Base-by-base conservation (phyloP, 306 rosid genomes). In the Quercus cerris region DNA sequence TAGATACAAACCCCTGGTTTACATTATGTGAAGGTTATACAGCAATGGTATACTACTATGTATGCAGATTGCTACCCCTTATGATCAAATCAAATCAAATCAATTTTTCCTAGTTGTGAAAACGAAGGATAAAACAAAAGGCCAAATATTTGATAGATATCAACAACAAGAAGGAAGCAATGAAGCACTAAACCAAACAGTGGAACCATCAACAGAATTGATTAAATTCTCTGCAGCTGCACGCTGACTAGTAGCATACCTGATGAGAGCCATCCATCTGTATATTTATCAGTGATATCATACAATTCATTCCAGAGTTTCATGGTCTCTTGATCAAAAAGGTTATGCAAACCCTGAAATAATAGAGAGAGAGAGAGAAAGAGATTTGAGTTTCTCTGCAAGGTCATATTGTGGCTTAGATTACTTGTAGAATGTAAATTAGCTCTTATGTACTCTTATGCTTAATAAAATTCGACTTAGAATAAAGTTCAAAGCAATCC, bases 211-310 rank as follows among this genome's bases (percentile, higher is more conserved):
- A 55, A 30, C 4, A 77, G 20, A 67, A 57, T 19, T 31, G 54
- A 8, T 30, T 41, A 51, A 55, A 23, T n/a, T 27, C 80, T 14
- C 18, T 30, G 23, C 54, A 56, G 49, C 73, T 20, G 54, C 70
- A 74, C 52, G 54, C 35, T 4, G 9, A 33, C 35, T 35, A 41
- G 18, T 4, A 30, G 5, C 81, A 84, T 81, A 92, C 99, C 99
- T 84, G 97, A 91, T 59, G 97, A 91, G 74, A 90, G 91, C 99
- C 99, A 94, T 81, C 88, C 89, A 70, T 94, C 97, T 20, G 99
- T 94, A 80, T 88, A 94, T 58, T 81, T 87, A 81, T 94, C 99
- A 83, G 97, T 92, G 81, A 71, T 78, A 79, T 88, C 90, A 84
- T 91, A 94, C 83, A 94, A 84, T 51, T 92, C 91, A 44, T 92